Conservation (phyloP, 345 rosid species). For the Garcia nutans region DNA sequence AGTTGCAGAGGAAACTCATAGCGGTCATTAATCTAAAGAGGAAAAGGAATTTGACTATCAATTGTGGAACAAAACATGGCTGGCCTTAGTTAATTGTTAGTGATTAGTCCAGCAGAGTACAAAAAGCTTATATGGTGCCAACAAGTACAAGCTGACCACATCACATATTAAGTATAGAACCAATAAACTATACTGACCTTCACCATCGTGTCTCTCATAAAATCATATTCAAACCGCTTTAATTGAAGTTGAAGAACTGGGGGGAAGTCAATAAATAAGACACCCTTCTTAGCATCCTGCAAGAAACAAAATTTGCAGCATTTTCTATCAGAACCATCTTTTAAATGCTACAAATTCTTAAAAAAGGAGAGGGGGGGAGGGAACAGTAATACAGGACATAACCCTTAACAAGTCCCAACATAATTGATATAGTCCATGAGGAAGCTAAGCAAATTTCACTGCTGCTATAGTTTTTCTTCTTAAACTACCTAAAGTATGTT, state of each 20-base stretch:
- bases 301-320: slow-evolving; percentile 20
- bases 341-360: background rate
- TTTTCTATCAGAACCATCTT: background rate
- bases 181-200: slow-evolving; percentile 55
- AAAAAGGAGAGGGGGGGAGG: too few species aligned
- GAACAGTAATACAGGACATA: background rate
- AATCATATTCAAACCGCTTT: slow-evolving; percentile 93
- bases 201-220: slow-evolving; percentile 89
- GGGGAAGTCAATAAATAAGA: slow-evolving; percentile 85
- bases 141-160: background rate
- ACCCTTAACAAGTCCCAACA: background rate
- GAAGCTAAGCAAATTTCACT: background rate
- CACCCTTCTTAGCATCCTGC: slow-evolving; percentile 96
- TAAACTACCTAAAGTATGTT: background rate
- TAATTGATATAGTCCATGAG: background rate
- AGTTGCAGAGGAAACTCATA: slow-evolving; percentile 96
- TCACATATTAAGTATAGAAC: background rate
- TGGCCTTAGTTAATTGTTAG: background rate
- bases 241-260: slow-evolving; percentile 98
- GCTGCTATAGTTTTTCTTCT: background rate
- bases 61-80: background rate
- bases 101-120: background rate
- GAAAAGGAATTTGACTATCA: background rate
- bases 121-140: background rate
- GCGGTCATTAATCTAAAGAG: slow-evolving; percentile 85